Evolutionary conservation across 2,329 filamentous ascomycete species (phyloP).

Genomic region (Hypoxylon rubiginosum): DNA sequence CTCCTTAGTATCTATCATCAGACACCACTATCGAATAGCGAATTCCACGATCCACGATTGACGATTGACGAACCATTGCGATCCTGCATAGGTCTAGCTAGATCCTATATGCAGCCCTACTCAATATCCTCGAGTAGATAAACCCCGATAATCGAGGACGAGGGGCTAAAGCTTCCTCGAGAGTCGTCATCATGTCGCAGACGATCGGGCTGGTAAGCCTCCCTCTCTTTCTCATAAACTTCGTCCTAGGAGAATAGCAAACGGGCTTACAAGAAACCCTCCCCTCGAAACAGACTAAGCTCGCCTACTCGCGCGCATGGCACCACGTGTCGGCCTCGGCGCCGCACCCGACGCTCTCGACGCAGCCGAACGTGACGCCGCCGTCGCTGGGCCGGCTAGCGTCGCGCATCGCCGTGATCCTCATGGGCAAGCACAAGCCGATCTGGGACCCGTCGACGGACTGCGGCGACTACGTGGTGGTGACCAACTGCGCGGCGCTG

Average conservation of each 20-base stretch:
- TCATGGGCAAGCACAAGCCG: constrained; percentile 99
- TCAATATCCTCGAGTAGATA: neutral
- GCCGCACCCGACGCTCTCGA: constrained; percentile 73
- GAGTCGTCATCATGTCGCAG: constrained; percentile 76
- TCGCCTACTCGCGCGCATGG: constrained; percentile 97
- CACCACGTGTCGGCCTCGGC: constrained; percentile 83
- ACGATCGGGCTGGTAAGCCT: constrained; percentile 77
- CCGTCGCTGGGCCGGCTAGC: constrained; percentile 92
- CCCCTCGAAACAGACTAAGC: constrained; percentile 77
- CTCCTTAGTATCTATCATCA: constrained; percentile 8
- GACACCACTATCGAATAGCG: constrained; percentile 21
- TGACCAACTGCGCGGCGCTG: constrained; percentile 87
- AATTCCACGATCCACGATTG: too few relatives aligned
- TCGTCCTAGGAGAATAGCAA: neutral
- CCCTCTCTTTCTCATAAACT: constrained; percentile 9
- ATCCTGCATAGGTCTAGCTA: neutral
- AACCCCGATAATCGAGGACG: constrained; percentile 18
- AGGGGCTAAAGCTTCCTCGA: constrained; percentile 46
- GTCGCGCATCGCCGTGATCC: constrained; percentile 84
- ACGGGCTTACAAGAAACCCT: constrained; percentile 4
- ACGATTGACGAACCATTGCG: constrained; percentile 30
- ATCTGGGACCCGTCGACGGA: constrained; percentile 97
- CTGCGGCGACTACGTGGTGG: constrained; percentile 98
- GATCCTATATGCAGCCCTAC: constrained; percentile 14
- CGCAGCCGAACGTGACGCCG: constrained; percentile 68